Base-by-base conservation (phyloP, 2,329 filamentous ascomycete species). In the Ascochyta fabae region DNA sequence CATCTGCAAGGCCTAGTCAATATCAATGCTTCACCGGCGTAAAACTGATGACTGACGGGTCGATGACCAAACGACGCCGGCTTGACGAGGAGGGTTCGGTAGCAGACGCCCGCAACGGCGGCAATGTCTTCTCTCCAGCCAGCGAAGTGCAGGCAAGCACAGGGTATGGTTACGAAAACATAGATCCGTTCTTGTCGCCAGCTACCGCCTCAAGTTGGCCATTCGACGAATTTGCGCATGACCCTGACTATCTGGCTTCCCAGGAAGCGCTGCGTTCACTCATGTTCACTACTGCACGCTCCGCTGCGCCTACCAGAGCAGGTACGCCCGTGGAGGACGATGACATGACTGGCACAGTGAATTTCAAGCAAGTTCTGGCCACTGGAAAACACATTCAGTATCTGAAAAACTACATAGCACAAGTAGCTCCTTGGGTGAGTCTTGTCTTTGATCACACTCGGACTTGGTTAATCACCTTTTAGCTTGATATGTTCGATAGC, bases 401-500 rank as follows among this genome's bases (percentile, higher is more conserved):
- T 42, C 35, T 72, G 38, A 71, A 70, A 45, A 70, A 70, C 23
- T 72, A 72, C 44, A 62, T 71, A 33, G 64, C 65, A 4, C 57
- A 65, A 22, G 68, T 71, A 3, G 69, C 69, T 7, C 67, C 68
- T 15, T 71, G 66, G 66, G 68, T 68, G 48, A 52, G 63, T 54
- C 15, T 15, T 42, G 10, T 19, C 7, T 42, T 3, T n/a, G 12
- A 12, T 27, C 23, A 13, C 13, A 23, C 23, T 23, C 1, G 12
- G 8, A 22, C 7, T 7, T 26, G 10, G 24, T 27, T 54, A 27
- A 51, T 16, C 4, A 19, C 1, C 22, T 24, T 38, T 9, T 46
- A 75, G 81, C 77, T 84, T 1, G 82, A 84, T 53, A 84, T 82
- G 71, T 83, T 84, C 47, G 82, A 84, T 59, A 74, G 75, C 27